Evolutionary conservation across 805 yeast genomes (phyloP), one percentile per base, ranked within the genome.

Genomic region (Metschnikowia drakensbergensis): DNA sequence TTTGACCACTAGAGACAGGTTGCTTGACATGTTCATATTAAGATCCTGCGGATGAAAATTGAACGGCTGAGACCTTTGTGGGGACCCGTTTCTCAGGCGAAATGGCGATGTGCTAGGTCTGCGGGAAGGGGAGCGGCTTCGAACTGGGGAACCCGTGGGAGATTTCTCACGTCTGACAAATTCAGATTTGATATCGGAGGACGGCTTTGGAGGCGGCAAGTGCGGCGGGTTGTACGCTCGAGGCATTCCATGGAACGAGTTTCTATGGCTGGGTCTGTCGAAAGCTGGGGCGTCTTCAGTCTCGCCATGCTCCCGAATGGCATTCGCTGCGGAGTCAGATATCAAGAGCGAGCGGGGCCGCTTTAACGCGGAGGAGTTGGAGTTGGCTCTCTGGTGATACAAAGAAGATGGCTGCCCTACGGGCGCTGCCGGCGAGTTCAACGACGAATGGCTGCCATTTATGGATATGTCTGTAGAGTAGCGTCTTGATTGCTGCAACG

Each of bases 31-130:
- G 25, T 37, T 41, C 17, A 50, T 23, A 6, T 42, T 40, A 58
- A 68, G 64, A 52, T 71, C 77, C 50, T 79, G 77, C 6, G 86
- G 77, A 54, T 80, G 74, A 70, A 84, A 86, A 58, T 83, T 82
- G 71, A 86, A 86, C 1, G 91, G 91, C 49, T 57, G 68, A n/a
- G 29, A 42, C 43, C 58, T 59, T 4, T 57, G 41, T 41, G 59
- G 59, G 22, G 57, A 52, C 10, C 53, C 43, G 2, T 47, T 38
- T 10, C 56, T 37, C 17, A 35, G 44, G 3, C 58, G 48, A 10
- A 36, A 45, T 1, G 58, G 59, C 9, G 55, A 51, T n/a, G 51
- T 38, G 40, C 46, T 48, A 11, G 31, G 35, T 9, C 46, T 38
- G 10, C 54, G 42, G 1, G 59, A 63, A 1, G 71, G 74, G 1